Base-by-base conservation (phyloP, 2,329 filamentous ascomycete species). In the Penicillium nordicum region DNA sequence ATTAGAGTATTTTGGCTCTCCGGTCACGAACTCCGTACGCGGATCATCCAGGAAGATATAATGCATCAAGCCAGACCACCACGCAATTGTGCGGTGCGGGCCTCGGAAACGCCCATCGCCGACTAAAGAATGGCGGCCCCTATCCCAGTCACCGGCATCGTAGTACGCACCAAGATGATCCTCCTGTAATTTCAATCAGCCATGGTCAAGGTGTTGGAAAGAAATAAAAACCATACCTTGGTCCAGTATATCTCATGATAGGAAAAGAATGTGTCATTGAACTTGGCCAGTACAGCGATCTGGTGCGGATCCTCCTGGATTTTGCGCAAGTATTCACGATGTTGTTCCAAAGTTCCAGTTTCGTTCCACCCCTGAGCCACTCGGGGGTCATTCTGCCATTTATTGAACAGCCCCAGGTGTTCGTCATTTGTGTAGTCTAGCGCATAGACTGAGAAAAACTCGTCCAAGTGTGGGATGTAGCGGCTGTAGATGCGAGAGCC, bases 231-330 rank as follows among this genome's bases (percentile, higher is more conserved):
- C 62, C 72, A 57, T 73, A 82, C 81, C 77, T 84, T 85, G 27
- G 84, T 86, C 88, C 88, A 92, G 72, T 91, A 92, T 2, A 91
- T 79, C 71, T 92, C 89, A 68, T 89, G 90, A 71, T 92, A 92
- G 0, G 87, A 85, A 69, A 92, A 92, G 50, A 78, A 82, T 2
- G 79, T 80, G 27, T 88, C 86, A 54, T 92, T 83, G 69, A 90
- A 92, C 34, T 82, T 81, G 9, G 84, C 89, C 55, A 92, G 76
- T 34, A 92, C 78, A 18, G 85, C 82, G 50, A 90, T 76, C 61
- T 86, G 82, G 72, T 92, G 88, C 29, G 86, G 84, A 70, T 92
- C 89, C 46, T 83, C 81, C 66, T 90, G 84, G 46, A 88, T 80
- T 61, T 82, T 81, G 23, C 81, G 79, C 50, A 91, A 79, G 30